Percentiles rank a stretch among this genome's conserved stretches.
phyloP scores from a whole-genome alignment of 345 rosid genomes.

The Brassica cretica region DNA sequence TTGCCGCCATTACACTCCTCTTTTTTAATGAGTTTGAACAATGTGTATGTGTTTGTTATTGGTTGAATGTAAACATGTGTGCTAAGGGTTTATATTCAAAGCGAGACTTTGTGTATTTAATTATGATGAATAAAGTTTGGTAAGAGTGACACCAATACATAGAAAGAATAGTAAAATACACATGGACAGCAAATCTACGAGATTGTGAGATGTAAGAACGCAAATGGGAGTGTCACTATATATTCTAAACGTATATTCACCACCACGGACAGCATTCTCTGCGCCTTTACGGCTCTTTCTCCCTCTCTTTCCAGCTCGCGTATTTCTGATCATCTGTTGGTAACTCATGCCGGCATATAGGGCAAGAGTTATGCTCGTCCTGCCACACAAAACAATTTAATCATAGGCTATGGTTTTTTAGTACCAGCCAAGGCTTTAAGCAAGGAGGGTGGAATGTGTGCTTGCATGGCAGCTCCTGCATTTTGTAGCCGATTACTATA shows the following conservation, averaged over 20 bases:
- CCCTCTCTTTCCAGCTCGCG: constrained; percentile 90
- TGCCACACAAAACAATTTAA: constrained; percentile 32
- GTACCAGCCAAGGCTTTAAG: constrained; percentile 97
- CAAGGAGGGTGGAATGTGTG: constrained; percentile 94
- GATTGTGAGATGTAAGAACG: too few relatives aligned
- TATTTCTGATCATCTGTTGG: constrained; percentile 90
- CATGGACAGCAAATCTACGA: too few relatives aligned
- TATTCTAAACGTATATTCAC: constrained; percentile 76
- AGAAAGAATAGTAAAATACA: too few relatives aligned
- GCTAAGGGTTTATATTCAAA: too few relatives aligned
- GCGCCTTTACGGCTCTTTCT: constrained; percentile 94
- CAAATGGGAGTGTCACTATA: neutral
- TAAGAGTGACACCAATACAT: too few relatives aligned
- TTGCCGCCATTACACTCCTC: too few relatives aligned
- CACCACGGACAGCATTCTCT: constrained; percentile 86
- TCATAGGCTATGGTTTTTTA: neutral
- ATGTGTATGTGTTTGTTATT: too few relatives aligned
- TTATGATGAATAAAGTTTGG: too few relatives aligned
- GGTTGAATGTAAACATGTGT: too few relatives aligned
- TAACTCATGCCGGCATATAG: constrained; percentile 86
- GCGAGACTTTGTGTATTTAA: too few relatives aligned
- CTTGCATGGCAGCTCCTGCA: constrained; percentile 96
- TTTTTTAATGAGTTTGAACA: too few relatives aligned
- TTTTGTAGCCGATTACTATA: constrained; percentile 66
- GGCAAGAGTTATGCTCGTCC: constrained; percentile 98